Percentiles rank a stretch among this genome's conserved stretches.
Evolutionary conservation across 1,139 yeast genomes (phyloP).

Genomic region (Pichia sp.): DNA sequence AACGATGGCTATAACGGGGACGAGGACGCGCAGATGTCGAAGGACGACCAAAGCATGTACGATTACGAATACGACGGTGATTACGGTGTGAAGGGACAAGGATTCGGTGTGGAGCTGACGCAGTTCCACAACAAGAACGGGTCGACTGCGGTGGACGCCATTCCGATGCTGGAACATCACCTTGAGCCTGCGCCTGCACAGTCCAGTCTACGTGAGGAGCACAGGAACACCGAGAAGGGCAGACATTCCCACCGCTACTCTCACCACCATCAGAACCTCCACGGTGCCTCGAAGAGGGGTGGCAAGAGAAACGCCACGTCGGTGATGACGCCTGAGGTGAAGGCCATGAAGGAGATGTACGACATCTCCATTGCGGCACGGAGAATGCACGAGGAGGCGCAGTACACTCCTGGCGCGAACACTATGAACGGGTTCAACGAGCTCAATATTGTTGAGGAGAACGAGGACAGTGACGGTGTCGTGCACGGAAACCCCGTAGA

Average conservation of each 20-base stretch:
- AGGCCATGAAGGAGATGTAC: conserved; percentile 89
- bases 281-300: background rate
- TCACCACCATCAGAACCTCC: background rate
- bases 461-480: conserved; percentile 19
- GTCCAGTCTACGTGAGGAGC: conserved; percentile 5
- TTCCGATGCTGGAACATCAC: conserved; percentile 12
- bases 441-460: conserved; percentile 9
- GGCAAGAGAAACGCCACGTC: background rate
- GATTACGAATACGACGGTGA: background rate
- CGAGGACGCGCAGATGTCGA: background rate
- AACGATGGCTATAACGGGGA: background rate
- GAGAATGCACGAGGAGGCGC: conserved; percentile 79
- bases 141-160: background rate
- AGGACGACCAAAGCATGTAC: background rate
- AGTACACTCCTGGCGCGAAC: background rate
- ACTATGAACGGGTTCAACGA: background rate
- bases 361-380: conserved; percentile 94
- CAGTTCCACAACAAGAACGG: background rate
- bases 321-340: conserved; percentile 81
- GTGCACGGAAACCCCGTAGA: conserved; percentile 7
- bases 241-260: background rate
- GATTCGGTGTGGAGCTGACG: background rate
- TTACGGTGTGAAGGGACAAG: background rate
- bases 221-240: conserved; percentile 6
- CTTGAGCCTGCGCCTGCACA: conserved; percentile 15